Evolutionary conservation across 805 yeast genomes (phyloP).

Genomic region (Kuraishia ogatae): DNA sequence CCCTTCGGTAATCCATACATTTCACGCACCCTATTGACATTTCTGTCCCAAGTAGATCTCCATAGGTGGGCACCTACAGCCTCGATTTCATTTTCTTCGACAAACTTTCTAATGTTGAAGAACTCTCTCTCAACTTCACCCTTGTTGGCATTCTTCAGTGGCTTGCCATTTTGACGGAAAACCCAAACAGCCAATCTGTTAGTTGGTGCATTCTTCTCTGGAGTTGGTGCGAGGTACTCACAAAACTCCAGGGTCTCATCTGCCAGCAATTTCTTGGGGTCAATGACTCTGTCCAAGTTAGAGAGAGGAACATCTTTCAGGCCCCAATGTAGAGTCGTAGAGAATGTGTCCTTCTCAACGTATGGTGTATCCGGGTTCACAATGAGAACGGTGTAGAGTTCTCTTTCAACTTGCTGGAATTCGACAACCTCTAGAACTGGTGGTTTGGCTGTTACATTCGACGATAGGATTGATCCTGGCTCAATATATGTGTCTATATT

Average conservation of each 20-base stretch:
- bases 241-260: slow-evolving; percentile 32
- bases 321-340: slow-evolving; percentile 72
- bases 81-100: slow-evolving; percentile 39
- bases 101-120: slow-evolving; percentile 72
- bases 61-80: slow-evolving; percentile 90
- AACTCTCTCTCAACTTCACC: slow-evolving; percentile 27
- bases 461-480: slow-evolving; percentile 72
- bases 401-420: slow-evolving; percentile 43
- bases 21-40: slow-evolving; percentile 58
- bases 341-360: slow-evolving; percentile 53
- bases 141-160: slow-evolving; percentile 13
- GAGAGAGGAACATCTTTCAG: slow-evolving; percentile 56
- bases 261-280: slow-evolving; percentile 29
- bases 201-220: slow-evolving; percentile 78
- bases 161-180: slow-evolving; percentile 52
- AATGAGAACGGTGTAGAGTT: slow-evolving; percentile 65
- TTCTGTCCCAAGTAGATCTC: slow-evolving; percentile 79
- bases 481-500: slow-evolving; percentile 59
- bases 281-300: slow-evolving; percentile 49
- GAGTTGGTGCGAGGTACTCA: slow-evolving; percentile 72
- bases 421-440: slow-evolving; percentile 77
- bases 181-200: slow-evolving; percentile 91
- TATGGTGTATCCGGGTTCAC: slow-evolving; percentile 94
- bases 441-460: slow-evolving; percentile 62
- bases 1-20: slow-evolving; percentile 70